Percentiles rank a stretch among this genome's conserved stretches.
Evolutionary conservation across 441 rosid genomes (phyloP).

Genomic region (Aquilaria agallochum): DNA sequence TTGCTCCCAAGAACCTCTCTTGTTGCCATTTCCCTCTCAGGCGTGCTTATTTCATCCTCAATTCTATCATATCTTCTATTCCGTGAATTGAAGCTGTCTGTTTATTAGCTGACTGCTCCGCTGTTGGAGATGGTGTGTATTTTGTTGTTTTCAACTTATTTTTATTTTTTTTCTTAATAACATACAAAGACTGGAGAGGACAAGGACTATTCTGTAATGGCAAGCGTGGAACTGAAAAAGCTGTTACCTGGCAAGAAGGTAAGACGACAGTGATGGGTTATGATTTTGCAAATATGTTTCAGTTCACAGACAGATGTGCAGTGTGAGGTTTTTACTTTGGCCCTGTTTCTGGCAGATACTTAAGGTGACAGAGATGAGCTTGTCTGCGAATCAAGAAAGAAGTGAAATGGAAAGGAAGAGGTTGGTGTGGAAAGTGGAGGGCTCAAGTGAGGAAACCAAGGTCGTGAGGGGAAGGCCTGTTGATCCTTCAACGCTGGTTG

Average conservation of each 20-base stretch:
- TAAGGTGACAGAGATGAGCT: constrained; percentile 52
- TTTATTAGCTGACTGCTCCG: no score
- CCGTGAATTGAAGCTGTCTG: no score
- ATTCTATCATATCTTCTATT: no score
- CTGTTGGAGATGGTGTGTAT: no score
- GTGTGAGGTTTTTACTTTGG: neutral
- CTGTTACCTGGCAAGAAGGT: constrained; percentile 59
- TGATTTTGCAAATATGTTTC: no score
- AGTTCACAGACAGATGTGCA: no score
- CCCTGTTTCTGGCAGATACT: constrained; percentile 30
- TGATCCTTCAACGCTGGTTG: constrained; percentile 46
- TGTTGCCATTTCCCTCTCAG: constrained; percentile 8
- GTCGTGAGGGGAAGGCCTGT: constrained; percentile 41
- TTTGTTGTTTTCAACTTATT: no score
- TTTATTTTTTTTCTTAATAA: neutral
- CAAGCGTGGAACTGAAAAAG: constrained; percentile 58
- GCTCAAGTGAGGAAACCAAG: constrained; percentile 26
- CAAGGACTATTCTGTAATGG: constrained; percentile 47
- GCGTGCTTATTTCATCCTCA: neutral
- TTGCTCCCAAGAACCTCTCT: neutral
- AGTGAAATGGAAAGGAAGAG: constrained; percentile 54
- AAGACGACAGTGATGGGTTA: constrained; percentile 10
- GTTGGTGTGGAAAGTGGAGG: constrained; percentile 59
- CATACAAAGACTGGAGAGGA: constrained; percentile 49
- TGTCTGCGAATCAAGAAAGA: constrained; percentile 76